Percentiles rank a stretch among this genome's conserved stretches.
These are phyloP conservation scores for Phytophthora europaea DNA, from an alignment of 352 stramenopile species.

Conservation along the genomic window DNA sequence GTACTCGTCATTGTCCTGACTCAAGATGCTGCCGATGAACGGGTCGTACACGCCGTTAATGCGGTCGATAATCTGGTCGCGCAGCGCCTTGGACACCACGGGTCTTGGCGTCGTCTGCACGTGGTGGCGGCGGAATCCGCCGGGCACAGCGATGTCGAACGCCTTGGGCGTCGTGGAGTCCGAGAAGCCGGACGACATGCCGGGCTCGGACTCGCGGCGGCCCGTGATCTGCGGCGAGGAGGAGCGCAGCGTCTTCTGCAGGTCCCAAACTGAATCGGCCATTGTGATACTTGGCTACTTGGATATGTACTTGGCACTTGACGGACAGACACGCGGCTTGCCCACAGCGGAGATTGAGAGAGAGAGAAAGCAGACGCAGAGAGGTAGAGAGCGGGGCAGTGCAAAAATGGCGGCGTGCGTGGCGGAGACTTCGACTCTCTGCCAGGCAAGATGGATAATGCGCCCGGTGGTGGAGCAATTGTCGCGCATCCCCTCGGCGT, in stretches of 20 bases:
- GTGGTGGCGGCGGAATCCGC: constrained; percentile 79
- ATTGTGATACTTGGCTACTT: constrained; percentile 29
- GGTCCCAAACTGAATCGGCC: constrained; percentile 57
- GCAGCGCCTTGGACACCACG: constrained; percentile 61
- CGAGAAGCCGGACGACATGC: constrained; percentile 51
- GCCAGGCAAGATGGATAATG: constrained; percentile 34
- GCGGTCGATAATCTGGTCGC: constrained; percentile 76
- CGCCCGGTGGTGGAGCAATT: constrained; percentile 21
- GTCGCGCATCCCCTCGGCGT: constrained; percentile 13
- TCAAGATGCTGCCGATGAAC: constrained; percentile 86
- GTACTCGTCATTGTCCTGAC: constrained; percentile 86
- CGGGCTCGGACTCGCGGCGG: constrained; percentile 71
- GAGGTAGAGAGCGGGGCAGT: background rate
- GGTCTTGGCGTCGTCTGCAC: constrained; percentile 51
- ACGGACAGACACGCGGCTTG: constrained; percentile 1
- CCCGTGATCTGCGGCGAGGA: constrained; percentile 40
- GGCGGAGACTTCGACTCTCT: constrained; percentile 11
- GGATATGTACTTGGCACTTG: constrained; percentile 2
- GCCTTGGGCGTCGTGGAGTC: constrained; percentile 51
- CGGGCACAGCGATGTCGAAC: constrained; percentile 73
- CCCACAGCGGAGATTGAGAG: background rate
- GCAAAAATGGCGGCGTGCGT: background rate
- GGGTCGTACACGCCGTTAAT: constrained; percentile 86
- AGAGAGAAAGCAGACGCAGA: constrained; percentile 11
- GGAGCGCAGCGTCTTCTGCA: constrained; percentile 55